Evolutionary conservation across 192 early-diverging fungal genomes (phyloP).

Genomic region (Chytriomyces hyalinus): DNA sequence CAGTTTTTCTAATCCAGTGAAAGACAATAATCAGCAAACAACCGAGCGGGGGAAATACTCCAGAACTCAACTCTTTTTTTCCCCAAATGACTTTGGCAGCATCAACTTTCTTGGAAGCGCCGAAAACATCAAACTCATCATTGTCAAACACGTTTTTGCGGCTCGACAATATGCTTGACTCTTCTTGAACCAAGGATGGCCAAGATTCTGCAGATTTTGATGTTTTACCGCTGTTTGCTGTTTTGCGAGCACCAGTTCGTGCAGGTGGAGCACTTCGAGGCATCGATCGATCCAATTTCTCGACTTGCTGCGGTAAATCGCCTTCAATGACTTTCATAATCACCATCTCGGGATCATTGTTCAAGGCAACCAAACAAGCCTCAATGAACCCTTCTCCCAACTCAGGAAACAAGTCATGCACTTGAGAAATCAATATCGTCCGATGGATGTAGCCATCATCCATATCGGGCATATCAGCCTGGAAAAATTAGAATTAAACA

Average conservation of each 20-base stretch:
- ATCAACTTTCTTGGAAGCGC: constrained; percentile 61
- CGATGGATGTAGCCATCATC: constrained; percentile 60
- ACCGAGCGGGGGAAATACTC: not conserved
- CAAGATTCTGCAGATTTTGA: not conserved
- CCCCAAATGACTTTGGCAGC: constrained; percentile 69
- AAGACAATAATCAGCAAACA: not conserved
- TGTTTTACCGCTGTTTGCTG: not conserved
- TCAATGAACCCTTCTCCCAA: constrained; percentile 91
- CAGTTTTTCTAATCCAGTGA: not conserved
- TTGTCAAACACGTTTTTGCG: constrained; percentile 89
- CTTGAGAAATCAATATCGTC: constrained; percentile 73
- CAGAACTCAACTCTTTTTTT: constrained; percentile 66
- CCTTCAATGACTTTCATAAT: constrained; percentile 83
- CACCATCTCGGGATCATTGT: constrained; percentile 71
- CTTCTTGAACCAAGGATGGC: not conserved
- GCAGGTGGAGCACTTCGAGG: constrained; percentile 4
- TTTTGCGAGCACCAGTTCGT: not conserved
- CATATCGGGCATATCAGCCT: constrained; percentile 20
- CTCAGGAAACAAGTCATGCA: constrained; percentile 88
- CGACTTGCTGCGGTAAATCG: constrained; percentile 70
- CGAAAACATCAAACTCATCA: constrained; percentile 93
- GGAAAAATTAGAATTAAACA: not conserved
- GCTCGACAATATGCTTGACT: constrained; percentile 48
- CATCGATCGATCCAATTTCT: constrained; percentile 61
- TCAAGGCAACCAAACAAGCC: constrained; percentile 75